phyloP scores from a whole-genome alignment of 176 grass and related monocot species.

The Carex cristatella region DNA sequence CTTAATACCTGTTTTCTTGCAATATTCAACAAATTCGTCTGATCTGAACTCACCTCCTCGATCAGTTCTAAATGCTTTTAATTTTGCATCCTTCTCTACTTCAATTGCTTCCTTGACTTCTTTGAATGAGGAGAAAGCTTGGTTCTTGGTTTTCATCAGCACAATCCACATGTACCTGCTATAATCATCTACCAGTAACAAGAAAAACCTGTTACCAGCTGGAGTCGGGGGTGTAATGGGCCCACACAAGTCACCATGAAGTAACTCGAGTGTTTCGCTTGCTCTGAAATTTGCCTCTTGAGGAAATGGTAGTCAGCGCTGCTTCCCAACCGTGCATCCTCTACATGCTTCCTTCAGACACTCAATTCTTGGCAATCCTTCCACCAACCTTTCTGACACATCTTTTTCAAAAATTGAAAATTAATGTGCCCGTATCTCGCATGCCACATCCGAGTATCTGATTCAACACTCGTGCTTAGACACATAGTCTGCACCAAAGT shows the following conservation, averaged over 20 bases:
- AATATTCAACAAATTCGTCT: no score
- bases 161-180: background rate
- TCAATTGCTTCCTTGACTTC: background rate
- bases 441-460: background rate
- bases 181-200: background rate
- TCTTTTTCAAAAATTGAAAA: background rate
- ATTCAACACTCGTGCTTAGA: background rate
- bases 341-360: background rate
- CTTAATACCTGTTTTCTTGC: background rate
- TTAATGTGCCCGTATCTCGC: background rate
- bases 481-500: background rate
- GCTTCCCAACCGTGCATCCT: background rate
- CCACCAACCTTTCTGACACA: background rate
- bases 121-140: slow-evolving; percentile 2
- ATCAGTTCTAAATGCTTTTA: background rate
- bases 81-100: background rate
- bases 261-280: background rate
- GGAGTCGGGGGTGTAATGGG: background rate
- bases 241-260: background rate
- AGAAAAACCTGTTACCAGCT: background rate
- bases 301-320: background rate
- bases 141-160: background rate
- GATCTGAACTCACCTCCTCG: no score
- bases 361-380: background rate
- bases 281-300: background rate